Evolutionary conservation across 768 basidiomycete species (phyloP), one percentile per base, ranked within the genome.

Genomic region (Hypholoma fasciculare): DNA sequence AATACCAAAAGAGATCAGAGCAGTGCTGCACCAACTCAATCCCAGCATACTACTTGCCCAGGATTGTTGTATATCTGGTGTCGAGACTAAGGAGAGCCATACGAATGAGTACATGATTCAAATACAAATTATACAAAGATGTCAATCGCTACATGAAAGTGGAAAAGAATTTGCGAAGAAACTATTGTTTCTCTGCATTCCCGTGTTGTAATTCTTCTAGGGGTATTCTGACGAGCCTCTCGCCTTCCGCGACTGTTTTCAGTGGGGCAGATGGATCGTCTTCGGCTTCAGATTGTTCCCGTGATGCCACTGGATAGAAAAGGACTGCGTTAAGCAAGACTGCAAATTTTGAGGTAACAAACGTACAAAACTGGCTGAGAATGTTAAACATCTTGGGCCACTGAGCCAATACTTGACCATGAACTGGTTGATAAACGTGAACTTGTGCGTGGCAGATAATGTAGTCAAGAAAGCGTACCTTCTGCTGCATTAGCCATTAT

Each of bases 371-470:
- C 58, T 86, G 74, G 56, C 74, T 82, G 49, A 92, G 74, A 52
- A 90, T 90, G 62, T 85, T 81, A 65, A 92, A 92, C 90, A 92
- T 92, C 67, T 83, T 84, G 9, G 89, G 87, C 90, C 89, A 92
- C 60, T 91, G 89, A 57, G 84, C 84, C 23, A 90, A 80, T 4
- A 92, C 89, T 67, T 90, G 83, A 9, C 90, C 90, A 61, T 88
- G 87, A 36, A 88, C 90, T 34, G 30, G 30, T 7, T 34, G 30
- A 6, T 91, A 20, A 39, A 37, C 9, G 51, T 56, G 47, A 34
- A 20, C 13, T 16, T 36, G 44, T 49, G 17, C 13, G 30, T 34
- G 47, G 23, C 19, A 17, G 11, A 14, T 14, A 16, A 47, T 20
- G 30, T 19, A 9, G 54, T 38, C 37, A 14, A 14, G 38, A 40